Evolutionary conservation across 345 rosid species (phyloP).

Genomic region (Euphorbia tirucalli): DNA sequence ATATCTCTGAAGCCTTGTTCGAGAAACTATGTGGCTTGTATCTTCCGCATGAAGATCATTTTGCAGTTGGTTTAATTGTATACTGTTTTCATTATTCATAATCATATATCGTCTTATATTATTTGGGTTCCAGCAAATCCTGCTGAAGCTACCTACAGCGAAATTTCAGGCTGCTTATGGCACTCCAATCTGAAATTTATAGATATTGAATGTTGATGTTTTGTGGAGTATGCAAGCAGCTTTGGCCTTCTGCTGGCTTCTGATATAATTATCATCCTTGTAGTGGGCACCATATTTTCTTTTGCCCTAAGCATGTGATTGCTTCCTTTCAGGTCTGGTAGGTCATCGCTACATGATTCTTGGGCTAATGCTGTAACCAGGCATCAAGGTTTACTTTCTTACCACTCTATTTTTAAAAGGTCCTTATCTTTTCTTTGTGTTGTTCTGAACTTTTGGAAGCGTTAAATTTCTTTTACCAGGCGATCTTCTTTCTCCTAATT

Average conservation of each 20-base stretch:
- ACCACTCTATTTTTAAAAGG: background rate
- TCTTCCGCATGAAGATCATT: background rate
- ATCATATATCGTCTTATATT: background rate
- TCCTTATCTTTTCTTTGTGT: background rate
- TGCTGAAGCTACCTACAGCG: background rate
- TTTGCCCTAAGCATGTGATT: background rate
- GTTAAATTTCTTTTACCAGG: conserved; percentile 39
- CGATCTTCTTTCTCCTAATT: conserved; percentile 76
- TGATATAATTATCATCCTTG: background rate
- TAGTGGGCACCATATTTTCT: background rate
- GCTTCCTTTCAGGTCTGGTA: conserved; percentile 65
- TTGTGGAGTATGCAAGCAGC: background rate
- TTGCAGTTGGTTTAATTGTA: background rate
- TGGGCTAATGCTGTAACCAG: conserved; percentile 77
- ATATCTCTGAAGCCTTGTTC: background rate
- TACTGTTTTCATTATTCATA: background rate
- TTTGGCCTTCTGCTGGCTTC: background rate
- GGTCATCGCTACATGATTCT: conserved; percentile 62
- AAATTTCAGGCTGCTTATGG: background rate
- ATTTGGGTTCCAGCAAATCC: background rate
- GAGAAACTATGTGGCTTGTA: background rate
- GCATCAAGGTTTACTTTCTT: conserved; percentile 68
- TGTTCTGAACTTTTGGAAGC: conserved; percentile 12
- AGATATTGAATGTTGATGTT: background rate
- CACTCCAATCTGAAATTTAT: background rate